Conservation (phyloP, 306 rosid species). For the Morella rubra region DNA sequence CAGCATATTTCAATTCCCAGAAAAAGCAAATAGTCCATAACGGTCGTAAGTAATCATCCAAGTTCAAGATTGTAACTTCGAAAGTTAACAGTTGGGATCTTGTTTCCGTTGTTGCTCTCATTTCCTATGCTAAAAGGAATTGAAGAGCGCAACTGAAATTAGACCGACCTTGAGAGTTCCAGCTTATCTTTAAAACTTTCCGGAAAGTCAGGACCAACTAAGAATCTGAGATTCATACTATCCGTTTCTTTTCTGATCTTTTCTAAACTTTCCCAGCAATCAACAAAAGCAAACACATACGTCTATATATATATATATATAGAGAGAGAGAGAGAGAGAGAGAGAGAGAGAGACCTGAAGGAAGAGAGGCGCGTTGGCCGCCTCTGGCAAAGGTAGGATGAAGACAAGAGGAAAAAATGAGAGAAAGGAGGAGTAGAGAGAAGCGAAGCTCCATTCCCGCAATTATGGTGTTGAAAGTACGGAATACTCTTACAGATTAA, state of each 20-base stretch:
- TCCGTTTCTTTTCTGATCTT: constrained; percentile 7
- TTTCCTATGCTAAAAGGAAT: not conserved
- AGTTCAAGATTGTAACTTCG: not conserved
- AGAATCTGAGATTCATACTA: constrained; percentile 3
- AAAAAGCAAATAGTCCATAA: not conserved
- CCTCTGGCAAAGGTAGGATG: constrained; percentile 49
- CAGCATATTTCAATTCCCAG: constrained; percentile 6
- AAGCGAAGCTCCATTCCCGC: constrained; percentile 29
- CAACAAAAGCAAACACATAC: not conserved
- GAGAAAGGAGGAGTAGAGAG: constrained; percentile 40
- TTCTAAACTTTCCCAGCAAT: constrained; percentile 2
- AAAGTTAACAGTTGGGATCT: not conserved
- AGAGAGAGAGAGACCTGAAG: constrained; percentile 45
- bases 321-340: not conserved
- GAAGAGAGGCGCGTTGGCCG: constrained; percentile 25
- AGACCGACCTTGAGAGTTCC: not conserved
- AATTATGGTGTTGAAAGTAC: not conserved
- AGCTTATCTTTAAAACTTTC: not conserved
- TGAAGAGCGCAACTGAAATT: not conserved
- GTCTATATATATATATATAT: not conserved
- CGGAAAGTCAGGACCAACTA: not conserved
- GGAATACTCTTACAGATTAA: not conserved
- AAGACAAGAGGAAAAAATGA: constrained; percentile 31
- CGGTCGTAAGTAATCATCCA: not conserved
- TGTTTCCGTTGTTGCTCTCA: not conserved